Base-by-base conservation (phyloP, 768 basidiomycete species). In the Tulasnella sp. region DNA sequence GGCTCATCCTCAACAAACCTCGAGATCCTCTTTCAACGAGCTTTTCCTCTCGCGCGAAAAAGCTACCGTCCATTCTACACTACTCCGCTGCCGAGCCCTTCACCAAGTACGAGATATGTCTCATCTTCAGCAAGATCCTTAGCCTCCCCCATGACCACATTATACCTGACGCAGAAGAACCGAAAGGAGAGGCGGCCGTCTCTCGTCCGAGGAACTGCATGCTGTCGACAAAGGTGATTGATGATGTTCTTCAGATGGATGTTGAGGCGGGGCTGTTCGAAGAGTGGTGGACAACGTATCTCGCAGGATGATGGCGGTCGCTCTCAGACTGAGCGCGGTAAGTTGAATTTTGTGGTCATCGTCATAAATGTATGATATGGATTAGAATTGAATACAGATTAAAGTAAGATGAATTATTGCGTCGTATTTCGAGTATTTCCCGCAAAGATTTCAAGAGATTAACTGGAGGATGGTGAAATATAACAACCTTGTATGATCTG, bases 31-130 rank as follows among this genome's bases (percentile, higher is more conserved):
- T 42, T 17, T 2, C 49, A 53, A 54, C 34, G 17, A 59, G 46
- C 34, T 31, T 57, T 53, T 43, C 25, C 27, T 4, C 59, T 79
- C 63, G 73, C 11, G 65, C 71, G 53, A 65, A 66, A 7, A 63
- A 75, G 1, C 73, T 88, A 19, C 87, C 89, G 0, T 74, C 78
- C 0, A 84, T 96, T 52, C 62, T 97, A 3, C 94, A 97, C 70
- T 97, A 90, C 70, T 86, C 91, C 3, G 81, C 80, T 2, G 78
- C 80, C 17, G 85, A 89, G 65, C 81, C 86, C 1, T 82, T 85
- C 68, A 96, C 92, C 8, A 98, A 98, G 73, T 96, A 92, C 72
- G 86, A 87, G 65, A 96, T 97, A 63, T 91, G 89, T 67, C 73
- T 87, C 27, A 74, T 86, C 38, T 87, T 92, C 64, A 80, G 85